Base-by-base conservation (phyloP, 2,329 filamentous ascomycete species). In the Lecanosticta acicola region DNA sequence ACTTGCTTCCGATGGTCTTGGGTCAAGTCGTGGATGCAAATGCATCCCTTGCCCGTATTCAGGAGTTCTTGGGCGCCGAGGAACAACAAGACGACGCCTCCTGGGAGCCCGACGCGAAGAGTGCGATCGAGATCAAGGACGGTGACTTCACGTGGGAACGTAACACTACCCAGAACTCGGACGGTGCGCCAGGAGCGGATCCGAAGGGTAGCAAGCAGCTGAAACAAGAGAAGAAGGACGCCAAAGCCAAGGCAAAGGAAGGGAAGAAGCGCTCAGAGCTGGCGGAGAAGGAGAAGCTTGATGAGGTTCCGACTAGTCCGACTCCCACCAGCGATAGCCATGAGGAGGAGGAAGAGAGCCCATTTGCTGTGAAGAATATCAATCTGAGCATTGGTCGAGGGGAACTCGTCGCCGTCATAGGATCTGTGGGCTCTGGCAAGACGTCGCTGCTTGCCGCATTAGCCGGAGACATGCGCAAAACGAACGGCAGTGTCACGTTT, bases 391-490 rank as follows among this genome's bases (percentile, higher is more conserved):
- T 88, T 41, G 82, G 83, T 4, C 75, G 85, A 18, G 83, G 88
- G 57, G 87, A 94, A 62, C 75, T 94, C 2, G 73, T 89, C 44
- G 91, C 83, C 39, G 84, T 89, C n/a, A 95, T 94, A 59, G 88
- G 88, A 21, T 79, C 80, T n/a, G 89, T 94, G 1, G 88, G 88
- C 1, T 88, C 85, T 51, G 91, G 91, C 4, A 97, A 98, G 70
- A 93, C 79, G 41, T 96, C 90, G 0, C 70, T 98, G 1, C 78
- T 98, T 2, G 85, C 88, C 26, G 89, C 91, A 0, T 71, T 98
- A 37, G 91, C 90, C 1, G 91, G 93, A 18, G 91, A 97, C 54
- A 97, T 97, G 91, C 81, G 89, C 36, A 85, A 84, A 64, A 94
- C 86, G 0, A 71, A 69, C 3, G 89, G 89, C 9, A 76, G 84